Percentiles rank a stretch among this genome's conserved stretches.
phyloP scores from a whole-genome alignment of 148 eudicot genomes.

The Polygonum maritimum region DNA sequence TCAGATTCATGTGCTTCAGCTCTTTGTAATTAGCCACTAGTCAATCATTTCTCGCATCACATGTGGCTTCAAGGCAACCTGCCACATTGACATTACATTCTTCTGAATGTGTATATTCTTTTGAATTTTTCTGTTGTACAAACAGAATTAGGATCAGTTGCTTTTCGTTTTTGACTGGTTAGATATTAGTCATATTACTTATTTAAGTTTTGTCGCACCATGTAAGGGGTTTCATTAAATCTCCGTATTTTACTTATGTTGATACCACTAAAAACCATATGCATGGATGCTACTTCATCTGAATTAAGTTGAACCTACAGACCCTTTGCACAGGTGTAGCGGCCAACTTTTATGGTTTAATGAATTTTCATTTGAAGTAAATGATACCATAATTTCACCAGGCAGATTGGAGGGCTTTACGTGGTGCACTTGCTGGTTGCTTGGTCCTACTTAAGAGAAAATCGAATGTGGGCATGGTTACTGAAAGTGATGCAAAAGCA shows the following conservation, averaged over 20 bases:
- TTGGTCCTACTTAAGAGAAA: constrained; percentile 75
- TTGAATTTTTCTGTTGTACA: neutral
- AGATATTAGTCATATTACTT: neutral
- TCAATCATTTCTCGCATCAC: neutral
- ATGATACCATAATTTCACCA: constrained; percentile 37
- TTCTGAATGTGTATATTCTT: neutral
- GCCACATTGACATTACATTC: neutral
- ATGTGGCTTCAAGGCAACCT: neutral
- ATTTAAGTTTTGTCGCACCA: neutral
- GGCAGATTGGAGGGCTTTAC: constrained; percentile 98
- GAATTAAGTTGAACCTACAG: neutral
- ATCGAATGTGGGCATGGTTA: constrained; percentile 46
- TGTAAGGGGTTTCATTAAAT: neutral
- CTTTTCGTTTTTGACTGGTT: no score
- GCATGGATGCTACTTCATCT: neutral
- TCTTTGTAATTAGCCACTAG: neutral
- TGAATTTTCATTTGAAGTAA: constrained; percentile 14
- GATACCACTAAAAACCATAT: neutral
- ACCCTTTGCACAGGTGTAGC: neutral
- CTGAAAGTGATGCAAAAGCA: constrained; percentile 43
- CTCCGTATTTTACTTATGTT: neutral
- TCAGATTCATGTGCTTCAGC: neutral
- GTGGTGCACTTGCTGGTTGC: constrained; percentile 92
- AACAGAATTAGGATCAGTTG: neutral
- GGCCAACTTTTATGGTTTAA: constrained; percentile 1